Percentiles rank a stretch among this genome's conserved stretches.
phyloP scores from a whole-genome alignment of 352 stramenopile genomes.

The Globisporangium canariense region DNA sequence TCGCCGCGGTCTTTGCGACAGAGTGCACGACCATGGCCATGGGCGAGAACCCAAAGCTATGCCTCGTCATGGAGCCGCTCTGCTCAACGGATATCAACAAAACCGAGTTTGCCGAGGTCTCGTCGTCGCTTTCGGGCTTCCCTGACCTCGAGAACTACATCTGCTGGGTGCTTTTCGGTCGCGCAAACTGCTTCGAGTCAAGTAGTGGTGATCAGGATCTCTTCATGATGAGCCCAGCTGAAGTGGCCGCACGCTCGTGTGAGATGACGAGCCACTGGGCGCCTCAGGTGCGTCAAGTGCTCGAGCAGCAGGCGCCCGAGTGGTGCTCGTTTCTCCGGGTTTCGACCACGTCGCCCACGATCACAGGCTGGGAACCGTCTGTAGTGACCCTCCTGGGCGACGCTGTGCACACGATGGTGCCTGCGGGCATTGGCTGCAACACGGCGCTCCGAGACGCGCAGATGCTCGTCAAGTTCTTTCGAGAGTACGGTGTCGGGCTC shows the following conservation, averaged over 20 bases:
- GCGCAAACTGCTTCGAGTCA: conserved; percentile 39
- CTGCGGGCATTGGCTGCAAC: conserved; percentile 52
- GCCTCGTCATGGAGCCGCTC: conserved; percentile 55
- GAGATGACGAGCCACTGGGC: conserved; percentile 53
- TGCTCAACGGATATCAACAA: conserved; percentile 30
- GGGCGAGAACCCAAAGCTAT: conserved; percentile 41
- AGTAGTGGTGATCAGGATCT: conserved; percentile 30
- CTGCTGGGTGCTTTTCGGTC: conserved; percentile 55
- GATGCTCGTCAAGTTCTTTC: conserved; percentile 43
- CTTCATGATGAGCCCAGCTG: conserved; percentile 37
- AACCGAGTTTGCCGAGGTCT: conserved; percentile 19
- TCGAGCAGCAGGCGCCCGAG: conserved; percentile 40
- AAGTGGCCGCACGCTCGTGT: conserved; percentile 46
- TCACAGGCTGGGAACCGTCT: conserved; percentile 40
- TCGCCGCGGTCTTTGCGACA: conserved; percentile 44
- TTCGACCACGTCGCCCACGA: conserved; percentile 52
- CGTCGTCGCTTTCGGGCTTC: conserved; percentile 13
- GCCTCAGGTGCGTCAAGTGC: conserved; percentile 36
- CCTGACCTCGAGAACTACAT: conserved; percentile 48
- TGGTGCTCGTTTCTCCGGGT: conserved; percentile 61
- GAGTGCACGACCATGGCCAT: conserved; percentile 48
- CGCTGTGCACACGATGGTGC: conserved; percentile 60
- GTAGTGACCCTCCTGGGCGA: conserved; percentile 56
- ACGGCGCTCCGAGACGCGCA: conserved; percentile 51
- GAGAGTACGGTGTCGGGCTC: conserved; percentile 35